Evolutionary conservation across 2,329 filamentous ascomycete genomes (phyloP).

Genomic region (Ramularia collo-cygni): DNA sequence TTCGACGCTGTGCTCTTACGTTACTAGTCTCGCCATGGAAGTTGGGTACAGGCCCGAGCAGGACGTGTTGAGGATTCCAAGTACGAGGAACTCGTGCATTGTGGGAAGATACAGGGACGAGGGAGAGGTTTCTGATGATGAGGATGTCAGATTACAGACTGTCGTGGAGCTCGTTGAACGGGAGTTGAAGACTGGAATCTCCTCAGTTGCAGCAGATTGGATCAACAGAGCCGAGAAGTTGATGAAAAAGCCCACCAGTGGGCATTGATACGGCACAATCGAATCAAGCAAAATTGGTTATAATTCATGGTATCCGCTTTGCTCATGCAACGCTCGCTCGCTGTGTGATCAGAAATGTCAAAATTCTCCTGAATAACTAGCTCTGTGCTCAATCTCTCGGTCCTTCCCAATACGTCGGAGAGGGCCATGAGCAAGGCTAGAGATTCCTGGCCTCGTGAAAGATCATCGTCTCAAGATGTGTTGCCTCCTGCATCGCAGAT

Average conservation of each 20-base stretch:
- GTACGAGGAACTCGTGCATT: constrained; percentile 78
- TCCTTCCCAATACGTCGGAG: too few species aligned
- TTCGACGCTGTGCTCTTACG: constrained; percentile 74
- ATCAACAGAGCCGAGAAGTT: constrained; percentile 45
- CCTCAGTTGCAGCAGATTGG: constrained; percentile 44
- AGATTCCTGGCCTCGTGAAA: too few species aligned
- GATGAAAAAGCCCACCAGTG: constrained; percentile 39
- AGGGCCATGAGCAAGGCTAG: too few species aligned
- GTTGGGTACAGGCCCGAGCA: constrained; percentile 72
- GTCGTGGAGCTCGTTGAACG: constrained; percentile 56
- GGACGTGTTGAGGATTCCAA: constrained; percentile 85
- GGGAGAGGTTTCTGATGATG: constrained; percentile 28
- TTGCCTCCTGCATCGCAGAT: too few species aligned
- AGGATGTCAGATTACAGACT: constrained; percentile 54
- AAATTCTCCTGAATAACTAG: too few species aligned
- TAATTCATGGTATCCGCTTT: too few species aligned
- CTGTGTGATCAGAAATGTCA: too few species aligned
- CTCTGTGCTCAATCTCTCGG: too few species aligned
- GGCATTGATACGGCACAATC: constrained; percentile 30
- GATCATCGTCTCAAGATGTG: too few species aligned
- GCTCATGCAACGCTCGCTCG: too few species aligned
- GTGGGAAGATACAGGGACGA: constrained; percentile 51
- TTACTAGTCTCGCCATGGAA: constrained; percentile 60
- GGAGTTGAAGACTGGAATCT: constrained; percentile 43
- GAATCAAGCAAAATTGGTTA: too few species aligned